Conservation (phyloP, 208 protist genomes). For the Trypanosoma brucei region DNA sequence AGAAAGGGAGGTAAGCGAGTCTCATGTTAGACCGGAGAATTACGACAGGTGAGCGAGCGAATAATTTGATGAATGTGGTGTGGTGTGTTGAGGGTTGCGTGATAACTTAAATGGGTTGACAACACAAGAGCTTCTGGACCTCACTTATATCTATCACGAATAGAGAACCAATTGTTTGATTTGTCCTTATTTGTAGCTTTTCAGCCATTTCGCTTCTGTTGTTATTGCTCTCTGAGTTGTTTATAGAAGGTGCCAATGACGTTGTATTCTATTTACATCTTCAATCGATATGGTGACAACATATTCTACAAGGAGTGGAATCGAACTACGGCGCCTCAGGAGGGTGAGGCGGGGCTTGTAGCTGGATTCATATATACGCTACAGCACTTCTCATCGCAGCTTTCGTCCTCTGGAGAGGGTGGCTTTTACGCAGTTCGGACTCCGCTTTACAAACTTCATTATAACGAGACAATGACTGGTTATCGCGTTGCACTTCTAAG, state of each 20-base stretch:
- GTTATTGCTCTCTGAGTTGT: conserved; percentile 9
- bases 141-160: neutral
- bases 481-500: conserved; percentile 79
- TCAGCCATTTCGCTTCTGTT: neutral
- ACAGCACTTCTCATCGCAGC: conserved; percentile 80
- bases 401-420: conserved; percentile 45
- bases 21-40: conserved; percentile 52
- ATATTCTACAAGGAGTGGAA: conserved; percentile 86
- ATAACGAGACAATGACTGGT: conserved; percentile 80
- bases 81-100: conserved; percentile 1
- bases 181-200: too few relatives aligned
- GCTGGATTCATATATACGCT: conserved; percentile 86
- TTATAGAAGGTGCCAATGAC: conserved; percentile 37
- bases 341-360: conserved; percentile 78
- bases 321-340: conserved; percentile 52
- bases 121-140: neutral
- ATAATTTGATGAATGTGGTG: neutral
- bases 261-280: conserved; percentile 83
- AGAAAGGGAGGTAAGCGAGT: conserved; percentile 51
- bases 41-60: conserved; percentile 25
- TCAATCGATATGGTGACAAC: conserved; percentile 84
- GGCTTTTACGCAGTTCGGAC: conserved; percentile 69
- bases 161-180: too few relatives aligned
- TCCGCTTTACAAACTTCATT: conserved; percentile 86
- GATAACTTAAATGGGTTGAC: neutral